phyloP scores from a whole-genome alignment of 2,329 filamentous ascomycete species.

The Aspergillus tanneri region DNA sequence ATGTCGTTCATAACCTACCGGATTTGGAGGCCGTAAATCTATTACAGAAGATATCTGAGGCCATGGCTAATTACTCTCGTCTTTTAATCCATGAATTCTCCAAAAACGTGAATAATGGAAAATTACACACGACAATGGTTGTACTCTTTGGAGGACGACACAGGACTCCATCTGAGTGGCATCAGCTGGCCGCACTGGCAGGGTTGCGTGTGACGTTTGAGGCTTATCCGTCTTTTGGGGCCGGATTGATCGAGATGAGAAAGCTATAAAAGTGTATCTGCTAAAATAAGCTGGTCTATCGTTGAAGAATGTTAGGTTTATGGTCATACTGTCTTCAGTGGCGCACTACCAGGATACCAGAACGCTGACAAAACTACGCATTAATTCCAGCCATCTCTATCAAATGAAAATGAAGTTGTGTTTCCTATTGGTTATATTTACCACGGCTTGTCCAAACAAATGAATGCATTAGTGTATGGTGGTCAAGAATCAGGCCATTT shows the following conservation, averaged over 20 bases:
- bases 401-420: too few relatives aligned
- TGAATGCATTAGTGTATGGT: too few relatives aligned
- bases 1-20: constrained; percentile 40
- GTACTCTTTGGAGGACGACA: constrained; percentile 36
- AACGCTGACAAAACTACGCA: too few relatives aligned
- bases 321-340: too few relatives aligned
- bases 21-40: constrained; percentile 38
- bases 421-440: too few relatives aligned
- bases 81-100: constrained; percentile 39
- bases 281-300: too few relatives aligned
- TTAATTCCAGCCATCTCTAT: too few relatives aligned
- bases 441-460: too few relatives aligned
- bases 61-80: constrained; percentile 36
- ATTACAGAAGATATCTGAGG: constrained; percentile 36
- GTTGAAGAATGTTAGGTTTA: too few relatives aligned
- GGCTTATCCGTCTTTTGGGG: constrained; percentile 32
- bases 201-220: constrained; percentile 39
- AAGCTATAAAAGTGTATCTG: background rate
- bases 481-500: too few relatives aligned
- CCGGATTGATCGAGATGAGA: constrained; percentile 40
- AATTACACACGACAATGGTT: constrained; percentile 41
- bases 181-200: constrained; percentile 32
- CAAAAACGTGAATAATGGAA: constrained; percentile 37
- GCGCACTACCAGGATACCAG: too few relatives aligned
- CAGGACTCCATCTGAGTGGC: constrained; percentile 37